Evolutionary conservation across 1,284 basidiomycete species (phyloP).

Genomic region (Ceratorhiza oryzae-sativae): DNA sequence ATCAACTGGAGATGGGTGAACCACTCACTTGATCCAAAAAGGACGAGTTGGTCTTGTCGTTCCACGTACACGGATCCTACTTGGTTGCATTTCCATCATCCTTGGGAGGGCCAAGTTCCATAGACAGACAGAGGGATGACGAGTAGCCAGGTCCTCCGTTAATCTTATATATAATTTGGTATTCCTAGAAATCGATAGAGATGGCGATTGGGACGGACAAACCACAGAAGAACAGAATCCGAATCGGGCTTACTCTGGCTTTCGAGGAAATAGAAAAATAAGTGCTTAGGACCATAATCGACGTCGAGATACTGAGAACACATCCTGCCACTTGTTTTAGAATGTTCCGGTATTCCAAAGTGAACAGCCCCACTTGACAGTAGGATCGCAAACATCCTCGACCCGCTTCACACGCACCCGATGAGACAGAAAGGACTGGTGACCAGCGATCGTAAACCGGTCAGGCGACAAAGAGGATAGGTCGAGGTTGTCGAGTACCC

Average conservation of each 20-base stretch:
- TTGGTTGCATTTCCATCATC: slow-evolving; percentile 53
- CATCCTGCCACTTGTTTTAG: slow-evolving; percentile 49
- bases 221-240: slow-evolving; percentile 41
- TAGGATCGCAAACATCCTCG: slow-evolving; percentile 27
- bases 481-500: slow-evolving; percentile 2
- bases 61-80: slow-evolving; percentile 72
- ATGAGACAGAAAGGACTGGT: slow-evolving; percentile 23
- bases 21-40: slow-evolving; percentile 68
- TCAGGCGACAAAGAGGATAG: slow-evolving; percentile 19
- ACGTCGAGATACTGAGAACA: slow-evolving; percentile 73
- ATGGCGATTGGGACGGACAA: not conserved
- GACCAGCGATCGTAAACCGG: slow-evolving; percentile 20
- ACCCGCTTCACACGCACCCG: slow-evolving; percentile 27
- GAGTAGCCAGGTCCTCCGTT: slow-evolving; percentile 69
- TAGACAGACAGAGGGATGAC: slow-evolving; percentile 69
- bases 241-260: slow-evolving; percentile 69
- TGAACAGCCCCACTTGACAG: slow-evolving; percentile 20
- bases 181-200: slow-evolving; percentile 52
- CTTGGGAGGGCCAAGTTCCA: slow-evolving; percentile 60
- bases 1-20: not conserved
- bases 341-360: not conserved
- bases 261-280: slow-evolving; percentile 90
- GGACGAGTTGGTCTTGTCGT: slow-evolving; percentile 69
- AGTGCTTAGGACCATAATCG: slow-evolving; percentile 70
- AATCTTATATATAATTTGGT: slow-evolving; percentile 63